phyloP scores from a whole-genome alignment of 345 rosid genomes.

The Citrus sp. region DNA sequence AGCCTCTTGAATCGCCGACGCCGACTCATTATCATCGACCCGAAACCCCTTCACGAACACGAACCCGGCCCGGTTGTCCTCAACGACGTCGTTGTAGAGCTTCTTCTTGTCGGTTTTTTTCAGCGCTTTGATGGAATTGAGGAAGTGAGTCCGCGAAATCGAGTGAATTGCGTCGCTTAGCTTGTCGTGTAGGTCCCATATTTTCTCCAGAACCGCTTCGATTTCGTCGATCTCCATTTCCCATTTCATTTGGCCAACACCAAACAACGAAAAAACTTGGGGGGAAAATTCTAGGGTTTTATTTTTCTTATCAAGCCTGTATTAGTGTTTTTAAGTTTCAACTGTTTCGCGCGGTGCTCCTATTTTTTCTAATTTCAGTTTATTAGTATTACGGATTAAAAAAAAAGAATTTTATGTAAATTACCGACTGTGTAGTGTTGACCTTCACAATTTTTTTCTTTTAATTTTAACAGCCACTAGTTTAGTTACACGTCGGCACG shows the following conservation, averaged over 20 bases:
- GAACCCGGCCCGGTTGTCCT: constrained; percentile 50
- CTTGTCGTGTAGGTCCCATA: constrained; percentile 97
- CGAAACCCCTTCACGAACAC: constrained; percentile 78
- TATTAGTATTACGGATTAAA: not conserved
- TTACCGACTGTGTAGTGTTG: not conserved
- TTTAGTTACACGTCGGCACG: not conserved
- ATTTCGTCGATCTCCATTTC: constrained; percentile 90
- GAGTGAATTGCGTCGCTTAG: constrained; percentile 94
- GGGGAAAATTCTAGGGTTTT: constrained; percentile 19
- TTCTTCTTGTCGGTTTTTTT: constrained; percentile 43
- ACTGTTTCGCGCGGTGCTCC: not conserved
- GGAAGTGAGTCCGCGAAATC: constrained; percentile 77
- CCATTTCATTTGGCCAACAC: constrained; percentile 40
- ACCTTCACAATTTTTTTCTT: not conserved
- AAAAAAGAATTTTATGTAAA: not conserved
- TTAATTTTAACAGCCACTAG: not conserved
- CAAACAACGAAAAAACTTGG: constrained; percentile 1
- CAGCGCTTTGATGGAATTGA: constrained; percentile 48
- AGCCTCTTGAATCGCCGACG: constrained; percentile 71
- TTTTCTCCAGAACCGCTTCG: constrained; percentile 83
- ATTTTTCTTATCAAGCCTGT: not conserved
- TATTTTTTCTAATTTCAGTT: not conserved
- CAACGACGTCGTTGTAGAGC: constrained; percentile 28
- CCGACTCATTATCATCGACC: constrained; percentile 48
- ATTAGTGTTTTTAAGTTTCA: not conserved